Percentiles rank a stretch among this genome's conserved stretches.
Conservation (phyloP, 495 filamentous ascomycete genomes). For the Aspergillus campestris region DNA sequence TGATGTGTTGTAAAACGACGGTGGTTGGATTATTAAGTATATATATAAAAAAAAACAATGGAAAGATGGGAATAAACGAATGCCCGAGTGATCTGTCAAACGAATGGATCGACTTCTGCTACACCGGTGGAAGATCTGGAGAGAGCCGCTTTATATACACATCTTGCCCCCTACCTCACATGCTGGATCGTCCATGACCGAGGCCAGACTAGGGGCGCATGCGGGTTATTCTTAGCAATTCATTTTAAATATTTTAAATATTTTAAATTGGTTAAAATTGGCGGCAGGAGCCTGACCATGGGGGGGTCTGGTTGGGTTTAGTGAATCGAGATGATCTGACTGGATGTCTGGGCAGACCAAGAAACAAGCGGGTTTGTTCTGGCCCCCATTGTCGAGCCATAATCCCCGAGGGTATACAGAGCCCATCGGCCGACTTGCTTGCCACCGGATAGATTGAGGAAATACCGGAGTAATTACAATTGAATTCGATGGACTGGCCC, state of each 20-base stretch:
- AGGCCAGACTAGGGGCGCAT: conserved; percentile 3
- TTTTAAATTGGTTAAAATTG: no score
- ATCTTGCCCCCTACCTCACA: conserved; percentile 8
- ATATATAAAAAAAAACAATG: conserved; percentile 6
- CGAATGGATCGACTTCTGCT: conserved; percentile 9
- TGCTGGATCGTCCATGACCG: conserved; percentile 6
- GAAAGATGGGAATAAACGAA: conserved; percentile 23
- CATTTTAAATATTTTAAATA: no score
- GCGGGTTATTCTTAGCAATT: no score
- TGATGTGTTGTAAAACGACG: background rate
- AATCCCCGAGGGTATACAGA: no score
- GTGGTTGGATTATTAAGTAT: conserved; percentile 2
- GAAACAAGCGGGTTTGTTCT: no score
- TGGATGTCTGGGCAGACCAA: no score
- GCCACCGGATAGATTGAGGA: no score
- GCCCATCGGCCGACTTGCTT: no score
- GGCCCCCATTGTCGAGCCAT: no score
- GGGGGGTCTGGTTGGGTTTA: no score
- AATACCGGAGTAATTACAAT: background rate
- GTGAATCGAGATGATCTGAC: no score
- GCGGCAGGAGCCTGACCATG: no score
- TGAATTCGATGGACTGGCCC: conserved; percentile 2
- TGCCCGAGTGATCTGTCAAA: conserved; percentile 11
- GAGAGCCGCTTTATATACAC: conserved; percentile 11
- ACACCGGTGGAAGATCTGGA: background rate